These are phyloP conservation scores for Pythium dissimile DNA, from an alignment of 352 stramenopile genomes.

Conservation along the genomic window DNA sequence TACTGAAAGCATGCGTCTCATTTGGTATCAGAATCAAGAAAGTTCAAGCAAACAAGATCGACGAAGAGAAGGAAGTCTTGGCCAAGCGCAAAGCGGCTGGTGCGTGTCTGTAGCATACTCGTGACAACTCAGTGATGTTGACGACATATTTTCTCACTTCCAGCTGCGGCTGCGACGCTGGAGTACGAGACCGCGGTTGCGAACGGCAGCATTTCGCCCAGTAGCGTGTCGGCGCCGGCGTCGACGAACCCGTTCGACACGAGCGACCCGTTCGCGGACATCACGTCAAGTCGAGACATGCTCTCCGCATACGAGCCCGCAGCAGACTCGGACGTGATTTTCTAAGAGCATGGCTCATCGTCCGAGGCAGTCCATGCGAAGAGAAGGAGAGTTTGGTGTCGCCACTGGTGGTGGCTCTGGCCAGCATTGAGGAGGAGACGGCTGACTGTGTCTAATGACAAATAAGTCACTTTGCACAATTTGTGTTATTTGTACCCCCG, in stretches of 20 bases:
- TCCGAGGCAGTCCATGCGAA: too few species aligned
- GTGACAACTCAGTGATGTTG: neutral
- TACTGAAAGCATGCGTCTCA: neutral
- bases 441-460: conserved; percentile 20
- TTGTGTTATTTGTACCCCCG: neutral
- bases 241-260: conserved; percentile 25
- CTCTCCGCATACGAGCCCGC: conserved; percentile 75
- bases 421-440: neutral
- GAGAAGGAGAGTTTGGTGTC: too few species aligned
- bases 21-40: conserved; percentile 92
- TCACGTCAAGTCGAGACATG: conserved; percentile 72
- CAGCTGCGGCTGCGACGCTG: conserved; percentile 15
- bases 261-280: conserved; percentile 70
- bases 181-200: neutral
- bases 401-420: neutral
- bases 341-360: too few species aligned
- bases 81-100: conserved; percentile 52
- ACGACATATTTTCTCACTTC: neutral
- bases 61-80: conserved; percentile 70
- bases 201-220: neutral
- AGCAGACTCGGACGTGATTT: conserved; percentile 75
- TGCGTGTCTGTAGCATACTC: conserved; percentile 3
- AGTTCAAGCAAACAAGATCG: conserved; percentile 97
- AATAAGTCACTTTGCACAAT: conserved; percentile 6
- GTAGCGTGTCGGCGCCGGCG: conserved; percentile 1